A percentile compares a stretch with the other conserved stretches of the same genome.
These are phyloP conservation scores for Thymus quinquecostatus DNA, from an alignment of 257 asterid genomes.

Conservation along the genomic window DNA sequence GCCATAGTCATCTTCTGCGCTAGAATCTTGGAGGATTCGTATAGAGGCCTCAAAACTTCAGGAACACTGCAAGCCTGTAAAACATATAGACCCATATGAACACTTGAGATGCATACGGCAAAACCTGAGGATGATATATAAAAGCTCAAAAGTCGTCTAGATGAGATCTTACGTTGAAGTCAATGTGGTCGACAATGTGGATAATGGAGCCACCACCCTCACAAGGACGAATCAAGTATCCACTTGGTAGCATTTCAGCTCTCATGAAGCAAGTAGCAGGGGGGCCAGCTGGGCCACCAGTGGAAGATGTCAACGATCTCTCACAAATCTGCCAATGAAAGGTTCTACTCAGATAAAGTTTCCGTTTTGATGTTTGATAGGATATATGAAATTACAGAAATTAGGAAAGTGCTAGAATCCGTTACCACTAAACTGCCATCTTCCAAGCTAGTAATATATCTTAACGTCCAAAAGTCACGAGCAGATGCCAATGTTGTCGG, in stretches of 20 bases:
- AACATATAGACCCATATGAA: background rate
- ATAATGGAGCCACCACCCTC: slow-evolving; percentile 97
- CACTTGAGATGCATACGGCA: background rate
- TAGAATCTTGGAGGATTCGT: slow-evolving; percentile 92
- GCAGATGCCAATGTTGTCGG: slow-evolving; percentile 94
- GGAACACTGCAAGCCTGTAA: slow-evolving; percentile 84
- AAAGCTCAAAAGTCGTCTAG: background rate
- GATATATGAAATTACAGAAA: background rate
- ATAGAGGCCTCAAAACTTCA: slow-evolving; percentile 92
- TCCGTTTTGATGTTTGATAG: background rate
- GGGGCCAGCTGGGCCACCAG: slow-evolving; percentile 92
- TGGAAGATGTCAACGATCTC: slow-evolving; percentile 75
- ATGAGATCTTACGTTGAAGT: slow-evolving; percentile 65
- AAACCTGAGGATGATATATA: background rate
- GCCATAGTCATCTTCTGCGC: slow-evolving; percentile 98
- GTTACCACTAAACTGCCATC: slow-evolving; percentile 97
- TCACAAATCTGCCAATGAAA: slow-evolving; percentile 70
- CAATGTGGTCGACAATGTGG: slow-evolving; percentile 90
- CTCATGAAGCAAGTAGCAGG: slow-evolving; percentile 74
- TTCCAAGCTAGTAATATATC: slow-evolving; percentile 80
- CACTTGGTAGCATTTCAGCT: slow-evolving; percentile 93
- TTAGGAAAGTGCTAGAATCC: slow-evolving; percentile 5
- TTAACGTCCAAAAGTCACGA: slow-evolving; percentile 93
- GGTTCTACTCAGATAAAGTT: background rate
- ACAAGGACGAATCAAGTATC: slow-evolving; percentile 86